Conservation (phyloP, 2,329 filamentous ascomycete genomes). For the Thelonectria discophora region DNA sequence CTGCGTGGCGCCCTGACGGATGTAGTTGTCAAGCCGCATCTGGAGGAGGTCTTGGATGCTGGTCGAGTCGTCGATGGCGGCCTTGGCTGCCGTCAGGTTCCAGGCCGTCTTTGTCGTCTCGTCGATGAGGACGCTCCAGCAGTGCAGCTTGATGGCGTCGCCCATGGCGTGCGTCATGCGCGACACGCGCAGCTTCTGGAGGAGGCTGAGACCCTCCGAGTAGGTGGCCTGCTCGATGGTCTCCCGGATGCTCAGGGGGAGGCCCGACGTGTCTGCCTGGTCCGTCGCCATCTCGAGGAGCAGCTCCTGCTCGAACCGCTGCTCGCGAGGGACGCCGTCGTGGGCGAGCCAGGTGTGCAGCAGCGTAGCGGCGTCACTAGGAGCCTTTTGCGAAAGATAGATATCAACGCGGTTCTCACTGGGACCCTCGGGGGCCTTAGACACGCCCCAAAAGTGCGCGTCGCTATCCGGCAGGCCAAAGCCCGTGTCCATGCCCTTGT, state of each 20-base stretch:
- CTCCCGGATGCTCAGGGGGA: constrained; percentile 24
- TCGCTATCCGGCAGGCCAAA: constrained; percentile 24
- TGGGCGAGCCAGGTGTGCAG: constrained; percentile 29
- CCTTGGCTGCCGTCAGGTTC: constrained; percentile 17
- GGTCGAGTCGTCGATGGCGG: constrained; percentile 12
- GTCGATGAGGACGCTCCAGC: constrained; percentile 23
- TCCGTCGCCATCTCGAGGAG: constrained; percentile 16
- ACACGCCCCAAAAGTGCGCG: constrained; percentile 27
- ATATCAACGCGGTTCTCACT: constrained; percentile 18
- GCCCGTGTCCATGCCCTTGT: constrained; percentile 28
- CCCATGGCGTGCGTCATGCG: constrained; percentile 6
- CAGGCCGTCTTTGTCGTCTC: constrained; percentile 24
- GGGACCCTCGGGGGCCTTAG: constrained; percentile 7
- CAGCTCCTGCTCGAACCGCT: constrained; percentile 23
- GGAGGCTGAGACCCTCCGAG: constrained; percentile 23
- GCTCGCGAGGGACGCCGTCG: constrained; percentile 9
- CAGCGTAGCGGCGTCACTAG: constrained; percentile 19
- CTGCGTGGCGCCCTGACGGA: constrained; percentile 9
- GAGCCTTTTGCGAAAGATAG: constrained; percentile 21
- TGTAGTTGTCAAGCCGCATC: constrained; percentile 15
- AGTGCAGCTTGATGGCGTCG: constrained; percentile 14
- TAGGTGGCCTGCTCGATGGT: constrained; percentile 25
- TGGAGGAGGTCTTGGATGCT: constrained; percentile 18
- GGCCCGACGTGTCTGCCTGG: not conserved
- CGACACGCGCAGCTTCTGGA: constrained; percentile 18